phyloP scores from a whole-genome alignment of 2,329 filamentous ascomycete genomes.

The Tolypocladium ovalisporum region DNA sequence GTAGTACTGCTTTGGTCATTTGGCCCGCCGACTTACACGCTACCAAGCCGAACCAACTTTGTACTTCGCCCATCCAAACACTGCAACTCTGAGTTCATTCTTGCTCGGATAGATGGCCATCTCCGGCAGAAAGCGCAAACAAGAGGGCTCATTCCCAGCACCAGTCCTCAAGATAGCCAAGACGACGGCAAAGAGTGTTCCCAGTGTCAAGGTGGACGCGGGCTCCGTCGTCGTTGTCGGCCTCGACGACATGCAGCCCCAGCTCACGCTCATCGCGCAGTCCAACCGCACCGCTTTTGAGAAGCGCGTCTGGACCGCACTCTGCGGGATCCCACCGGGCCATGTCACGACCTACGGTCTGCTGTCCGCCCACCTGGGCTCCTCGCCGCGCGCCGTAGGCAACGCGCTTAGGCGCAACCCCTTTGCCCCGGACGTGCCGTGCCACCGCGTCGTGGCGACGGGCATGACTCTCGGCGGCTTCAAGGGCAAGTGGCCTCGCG shows the following conservation, averaged over 20 bases:
- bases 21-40: neutral
- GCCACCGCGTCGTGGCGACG: conserved; percentile 68
- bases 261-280: conserved; percentile 33
- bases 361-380: conserved; percentile 55
- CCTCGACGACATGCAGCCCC: conserved; percentile 20
- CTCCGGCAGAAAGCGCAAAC: conserved; percentile 2
- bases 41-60: neutral
- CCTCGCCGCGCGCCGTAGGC: conserved; percentile 66
- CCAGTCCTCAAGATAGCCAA: neutral
- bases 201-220: neutral
- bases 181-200: neutral
- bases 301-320: conserved; percentile 56
- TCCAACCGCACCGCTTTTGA: conserved; percentile 42
- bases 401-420: conserved; percentile 70
- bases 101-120: neutral
- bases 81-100: neutral
- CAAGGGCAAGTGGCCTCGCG: conserved; percentile 53
- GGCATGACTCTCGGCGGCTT: conserved; percentile 63
- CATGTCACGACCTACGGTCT: conserved; percentile 68
- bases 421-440: conserved; percentile 73
- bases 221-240: neutral
- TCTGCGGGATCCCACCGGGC: conserved; percentile 68
- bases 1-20: neutral
- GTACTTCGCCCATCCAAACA: neutral
- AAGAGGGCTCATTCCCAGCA: neutral